Evolutionary conservation across 2,329 filamentous ascomycete species (phyloP), one percentile per base, ranked within the genome.

Genomic region (Talaromyces sp.): DNA sequence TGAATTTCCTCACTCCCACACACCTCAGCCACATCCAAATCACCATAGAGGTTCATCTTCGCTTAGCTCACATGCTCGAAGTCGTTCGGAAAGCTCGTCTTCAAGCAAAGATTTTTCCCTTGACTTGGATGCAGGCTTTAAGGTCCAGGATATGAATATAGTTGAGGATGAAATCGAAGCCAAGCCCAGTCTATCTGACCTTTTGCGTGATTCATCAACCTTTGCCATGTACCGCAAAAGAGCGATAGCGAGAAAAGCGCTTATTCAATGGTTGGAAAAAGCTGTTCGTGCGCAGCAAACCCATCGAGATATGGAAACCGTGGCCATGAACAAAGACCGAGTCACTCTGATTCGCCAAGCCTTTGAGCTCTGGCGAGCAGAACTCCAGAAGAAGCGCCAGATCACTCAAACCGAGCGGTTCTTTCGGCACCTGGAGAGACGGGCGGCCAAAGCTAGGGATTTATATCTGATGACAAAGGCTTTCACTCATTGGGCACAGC

Each of bases 401-500:
- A 70, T 65, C 14, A 72, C 69, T 24, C 79, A 81, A 64, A 83
- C 78, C 7, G 78, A 83, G 54, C 75, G 74, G 41, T 85, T 84
- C 65, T 85, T 81, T 65, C 76, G 76, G 19, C 79, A 80, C 54
- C 74, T 87, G 17, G 85, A 87, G 69, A 78, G 75, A 56, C 82
- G 85, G 52, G 88, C 88, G 31, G 79, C 77, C 1, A 82, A 83
- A 65, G 87, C 87, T 52, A 83, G 88, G 61, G 81, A 89, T 68
- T 74, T 89, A 11, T 88, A 85, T 65, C 78, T 91, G 7, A 72
- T 88, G 60, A 83, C 81, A 3, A 87, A 85, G 70, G 82, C 84
- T 2, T 86, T 90, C 60, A 83, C 80, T 1, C 85, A 88, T 64
- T 95, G 91, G 91, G 83, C 83, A 11, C 81, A 83, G 58, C 79